phyloP scores from a whole-genome alignment of 2,329 filamentous ascomycete genomes.

The Ophiosphaerella korrae region DNA sequence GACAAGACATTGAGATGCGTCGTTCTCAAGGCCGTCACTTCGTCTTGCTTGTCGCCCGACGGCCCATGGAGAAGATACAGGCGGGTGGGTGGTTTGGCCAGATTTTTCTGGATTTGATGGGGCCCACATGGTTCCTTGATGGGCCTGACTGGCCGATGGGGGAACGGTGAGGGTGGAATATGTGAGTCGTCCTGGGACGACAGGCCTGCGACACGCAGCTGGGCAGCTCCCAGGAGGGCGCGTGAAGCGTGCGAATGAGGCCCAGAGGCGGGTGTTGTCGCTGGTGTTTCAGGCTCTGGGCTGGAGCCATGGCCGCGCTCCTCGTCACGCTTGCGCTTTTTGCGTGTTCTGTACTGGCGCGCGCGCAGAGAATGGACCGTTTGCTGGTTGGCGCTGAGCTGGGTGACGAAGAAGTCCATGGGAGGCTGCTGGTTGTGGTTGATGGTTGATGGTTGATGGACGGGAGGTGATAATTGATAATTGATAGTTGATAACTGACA shows the following conservation, averaged over 20 bases:
- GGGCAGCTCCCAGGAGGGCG: constrained; percentile 28
- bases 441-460: background rate
- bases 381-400: constrained; percentile 33
- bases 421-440: constrained; percentile 4
- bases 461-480: background rate
- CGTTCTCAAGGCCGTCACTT: constrained; percentile 46
- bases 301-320: constrained; percentile 17
- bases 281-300: constrained; percentile 3
- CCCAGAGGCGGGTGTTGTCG: constrained; percentile 3
- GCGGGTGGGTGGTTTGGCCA: constrained; percentile 50
- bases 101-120: constrained; percentile 44
- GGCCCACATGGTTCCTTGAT: constrained; percentile 19
- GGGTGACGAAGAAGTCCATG: constrained; percentile 44
- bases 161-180: constrained; percentile 51
- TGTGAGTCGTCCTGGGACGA: constrained; percentile 43
- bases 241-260: constrained; percentile 23
- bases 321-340: constrained; percentile 31
- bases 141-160: constrained; percentile 46
- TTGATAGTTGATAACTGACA: background rate
- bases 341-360: constrained; percentile 30
- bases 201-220: constrained; percentile 50
- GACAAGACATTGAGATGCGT: constrained; percentile 70
- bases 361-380: constrained; percentile 41
- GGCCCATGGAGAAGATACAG: constrained; percentile 40
- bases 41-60: constrained; percentile 15